phyloP scores from a whole-genome alignment of 1,284 basidiomycete species.

The Tilletia setariae region DNA sequence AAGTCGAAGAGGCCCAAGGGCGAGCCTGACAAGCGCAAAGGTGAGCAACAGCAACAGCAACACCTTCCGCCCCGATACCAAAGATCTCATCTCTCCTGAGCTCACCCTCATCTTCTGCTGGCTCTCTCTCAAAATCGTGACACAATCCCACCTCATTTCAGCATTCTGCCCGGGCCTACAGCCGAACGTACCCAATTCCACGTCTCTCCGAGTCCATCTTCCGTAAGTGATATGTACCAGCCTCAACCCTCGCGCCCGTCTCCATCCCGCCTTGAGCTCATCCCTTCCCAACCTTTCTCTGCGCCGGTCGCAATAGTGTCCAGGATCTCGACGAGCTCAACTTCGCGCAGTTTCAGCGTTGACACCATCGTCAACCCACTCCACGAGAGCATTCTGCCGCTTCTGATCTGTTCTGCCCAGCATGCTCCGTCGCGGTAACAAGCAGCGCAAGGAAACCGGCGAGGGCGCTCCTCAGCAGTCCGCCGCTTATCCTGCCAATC shows the following conservation, averaged over 20 bases:
- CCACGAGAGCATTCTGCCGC: too few species aligned
- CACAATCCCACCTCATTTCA: not conserved
- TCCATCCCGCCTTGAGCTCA: not conserved
- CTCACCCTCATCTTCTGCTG: too few species aligned
- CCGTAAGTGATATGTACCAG: not conserved
- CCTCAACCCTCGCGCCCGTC: not conserved
- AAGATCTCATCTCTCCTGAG: too few species aligned
- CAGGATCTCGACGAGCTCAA: too few species aligned
- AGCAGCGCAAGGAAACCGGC: constrained; percentile 14
- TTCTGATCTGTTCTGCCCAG: not conserved
- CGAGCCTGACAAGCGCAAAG: too few species aligned
- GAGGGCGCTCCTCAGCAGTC: not conserved
- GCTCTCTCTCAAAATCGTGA: too few species aligned
- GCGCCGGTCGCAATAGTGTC: not conserved
- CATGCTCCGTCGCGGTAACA: constrained; percentile 10
- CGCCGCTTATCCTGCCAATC: not conserved
- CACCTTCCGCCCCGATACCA: too few species aligned
- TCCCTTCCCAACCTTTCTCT: not conserved
- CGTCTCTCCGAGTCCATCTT: not conserved
- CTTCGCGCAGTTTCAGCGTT: too few species aligned
- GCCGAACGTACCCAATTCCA: not conserved
- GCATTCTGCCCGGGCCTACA: not conserved
- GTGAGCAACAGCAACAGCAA: too few species aligned
- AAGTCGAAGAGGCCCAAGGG: too few species aligned
- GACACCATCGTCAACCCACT: too few species aligned